Evolutionary conservation across 1,284 basidiomycete genomes (phyloP).

Genomic region (Papiliotrema flavescens): DNA sequence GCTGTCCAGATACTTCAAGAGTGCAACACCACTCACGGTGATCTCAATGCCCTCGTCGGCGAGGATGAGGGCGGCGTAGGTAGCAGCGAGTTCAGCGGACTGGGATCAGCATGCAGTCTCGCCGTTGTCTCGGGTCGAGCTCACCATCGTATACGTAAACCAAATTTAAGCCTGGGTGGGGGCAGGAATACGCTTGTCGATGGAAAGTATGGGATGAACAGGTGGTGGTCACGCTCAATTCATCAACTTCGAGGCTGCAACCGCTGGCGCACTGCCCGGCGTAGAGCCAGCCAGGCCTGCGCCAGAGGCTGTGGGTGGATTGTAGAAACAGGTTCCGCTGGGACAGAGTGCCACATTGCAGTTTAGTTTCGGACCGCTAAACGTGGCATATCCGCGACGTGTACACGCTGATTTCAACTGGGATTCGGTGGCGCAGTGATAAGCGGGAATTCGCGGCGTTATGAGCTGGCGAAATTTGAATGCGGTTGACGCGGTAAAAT

Average conservation of each 20-base stretch:
- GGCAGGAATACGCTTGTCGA: conserved; percentile 13
- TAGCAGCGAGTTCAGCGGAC: conserved; percentile 70
- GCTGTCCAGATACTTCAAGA: neutral
- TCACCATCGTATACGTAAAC: conserved; percentile 12
- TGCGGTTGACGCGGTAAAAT: too few species aligned
- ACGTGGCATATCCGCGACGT: conserved; percentile 22
- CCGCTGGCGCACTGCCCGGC: too few species aligned
- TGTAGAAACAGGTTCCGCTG: neutral
- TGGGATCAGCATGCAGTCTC: conserved; percentile 7
- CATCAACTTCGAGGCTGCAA: too few species aligned
- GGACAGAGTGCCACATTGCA: neutral
- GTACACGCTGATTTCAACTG: conserved; percentile 1
- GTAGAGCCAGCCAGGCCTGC: too few species aligned
- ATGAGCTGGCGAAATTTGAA: conserved; percentile 16
- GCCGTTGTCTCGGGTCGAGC: neutral
- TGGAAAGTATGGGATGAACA: conserved; percentile 4
- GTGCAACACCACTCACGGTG: conserved; percentile 63
- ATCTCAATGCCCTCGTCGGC: conserved; percentile 96
- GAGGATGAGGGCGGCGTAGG: conserved; percentile 65
- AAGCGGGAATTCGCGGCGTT: conserved; percentile 25
- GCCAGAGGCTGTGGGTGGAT: too few species aligned
- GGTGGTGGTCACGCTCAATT: too few species aligned
- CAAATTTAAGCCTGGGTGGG: conserved; percentile 10
- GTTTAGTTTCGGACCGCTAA: neutral
- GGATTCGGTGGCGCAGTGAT: neutral